A percentile compares a stretch with the other conserved stretches of the same genome.
phyloP scores from a whole-genome alignment of 2,329 filamentous ascomycete species.

The Zasmidium angulare region DNA sequence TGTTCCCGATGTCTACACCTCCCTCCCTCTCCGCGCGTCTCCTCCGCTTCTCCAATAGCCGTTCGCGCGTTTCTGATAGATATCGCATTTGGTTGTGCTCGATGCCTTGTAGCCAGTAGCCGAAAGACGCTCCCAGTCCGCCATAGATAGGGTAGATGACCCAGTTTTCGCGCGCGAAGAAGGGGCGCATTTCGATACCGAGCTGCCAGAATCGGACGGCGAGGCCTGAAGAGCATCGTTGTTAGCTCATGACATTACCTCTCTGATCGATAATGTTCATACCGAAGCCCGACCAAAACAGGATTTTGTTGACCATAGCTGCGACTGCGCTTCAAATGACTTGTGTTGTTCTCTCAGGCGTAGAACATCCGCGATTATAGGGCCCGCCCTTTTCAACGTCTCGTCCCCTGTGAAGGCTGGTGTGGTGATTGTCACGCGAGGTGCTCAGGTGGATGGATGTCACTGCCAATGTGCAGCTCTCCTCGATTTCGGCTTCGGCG shows the following conservation, averaged over 20 bases:
- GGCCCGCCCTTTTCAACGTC: slow-evolving; percentile 6
- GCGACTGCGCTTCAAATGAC: background rate
- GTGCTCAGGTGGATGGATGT: slow-evolving; percentile 1
- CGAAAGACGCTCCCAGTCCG: slow-evolving; percentile 82
- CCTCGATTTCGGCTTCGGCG: background rate
- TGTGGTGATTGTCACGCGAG: slow-evolving; percentile 3
- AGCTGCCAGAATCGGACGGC: slow-evolving; percentile 94
- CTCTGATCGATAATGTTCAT: slow-evolving; percentile 29
- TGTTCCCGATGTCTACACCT: slow-evolving; percentile 29
- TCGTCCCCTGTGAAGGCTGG: background rate
- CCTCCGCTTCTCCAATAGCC: slow-evolving; percentile 84
- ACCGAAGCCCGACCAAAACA: slow-evolving; percentile 94
- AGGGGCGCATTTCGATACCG: slow-evolving; percentile 95
- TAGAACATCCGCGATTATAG: background rate
- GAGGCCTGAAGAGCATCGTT: slow-evolving; percentile 61
- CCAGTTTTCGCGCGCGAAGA: slow-evolving; percentile 79
- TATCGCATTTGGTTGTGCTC: slow-evolving; percentile 78
- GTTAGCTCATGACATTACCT: slow-evolving; percentile 5
- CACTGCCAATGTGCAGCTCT: slow-evolving; percentile 1
- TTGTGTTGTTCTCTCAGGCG: background rate
- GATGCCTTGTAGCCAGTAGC: slow-evolving; percentile 93
- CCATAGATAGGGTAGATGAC: slow-evolving; percentile 93
- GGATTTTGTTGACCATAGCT: slow-evolving; percentile 57
- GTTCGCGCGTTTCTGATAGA: slow-evolving; percentile 74
- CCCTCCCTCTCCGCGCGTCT: slow-evolving; percentile 68